phyloP scores from a whole-genome alignment of 306 rosid genomes.

The Fragaria nilgerrensis region DNA sequence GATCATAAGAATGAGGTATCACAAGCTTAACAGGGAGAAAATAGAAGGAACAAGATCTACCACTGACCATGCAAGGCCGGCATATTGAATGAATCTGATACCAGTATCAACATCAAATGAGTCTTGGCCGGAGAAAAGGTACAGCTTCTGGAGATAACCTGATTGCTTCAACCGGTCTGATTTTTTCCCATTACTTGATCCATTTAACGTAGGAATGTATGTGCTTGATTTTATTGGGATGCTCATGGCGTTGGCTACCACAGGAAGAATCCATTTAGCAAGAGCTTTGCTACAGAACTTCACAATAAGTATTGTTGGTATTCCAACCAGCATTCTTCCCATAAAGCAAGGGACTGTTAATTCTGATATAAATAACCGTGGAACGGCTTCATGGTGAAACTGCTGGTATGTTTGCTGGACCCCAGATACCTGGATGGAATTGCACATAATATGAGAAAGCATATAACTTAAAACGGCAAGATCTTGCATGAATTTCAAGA shows the following conservation, averaged over 20 bases:
- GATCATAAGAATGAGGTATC: conserved; percentile 16
- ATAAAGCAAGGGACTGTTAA: conserved; percentile 46
- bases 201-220: conserved; percentile 61
- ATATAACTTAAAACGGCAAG: not conserved
- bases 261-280: conserved; percentile 86
- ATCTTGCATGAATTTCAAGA: not conserved
- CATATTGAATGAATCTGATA: conserved; percentile 79
- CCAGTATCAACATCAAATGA: conserved; percentile 87
- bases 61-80: conserved; percentile 94
- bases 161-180: conserved; percentile 45
- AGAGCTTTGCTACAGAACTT: conserved; percentile 92
- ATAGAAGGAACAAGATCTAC: conserved; percentile 88
- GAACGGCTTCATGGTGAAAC: conserved; percentile 77
- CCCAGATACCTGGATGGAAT: conserved; percentile 65
- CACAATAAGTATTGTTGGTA: conserved; percentile 77
- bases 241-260: conserved; percentile 70
- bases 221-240: conserved; percentile 74
- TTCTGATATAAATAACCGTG: conserved; percentile 58
- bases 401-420: conserved; percentile 91
- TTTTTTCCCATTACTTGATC: conserved; percentile 38
- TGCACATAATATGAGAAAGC: not conserved
- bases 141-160: conserved; percentile 51
- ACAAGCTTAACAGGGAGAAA: conserved; percentile 58
- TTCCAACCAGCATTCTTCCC: conserved; percentile 78
- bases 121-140: conserved; percentile 38